Conservation (phyloP, 495 filamentous ascomycete species). For the Hypoxylon crocopeplum region DNA sequence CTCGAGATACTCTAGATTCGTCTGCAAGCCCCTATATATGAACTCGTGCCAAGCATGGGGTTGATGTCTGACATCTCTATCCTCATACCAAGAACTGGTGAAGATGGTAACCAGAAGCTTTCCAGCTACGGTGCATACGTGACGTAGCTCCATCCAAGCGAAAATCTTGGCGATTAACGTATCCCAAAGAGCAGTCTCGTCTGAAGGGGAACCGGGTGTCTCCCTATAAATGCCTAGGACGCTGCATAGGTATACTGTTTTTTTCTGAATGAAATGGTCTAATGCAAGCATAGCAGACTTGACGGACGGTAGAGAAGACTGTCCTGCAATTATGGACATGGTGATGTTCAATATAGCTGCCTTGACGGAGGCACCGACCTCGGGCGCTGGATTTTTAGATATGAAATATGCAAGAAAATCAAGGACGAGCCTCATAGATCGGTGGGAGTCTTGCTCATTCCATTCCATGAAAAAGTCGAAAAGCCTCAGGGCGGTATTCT, state of each 20-base stretch:
- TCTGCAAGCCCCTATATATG: constrained; percentile 53
- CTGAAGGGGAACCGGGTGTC: constrained; percentile 35
- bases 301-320: constrained; percentile 59
- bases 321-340: constrained; percentile 56
- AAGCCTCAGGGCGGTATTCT: constrained; percentile 60
- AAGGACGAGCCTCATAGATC: constrained; percentile 77
- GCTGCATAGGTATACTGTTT: constrained; percentile 50
- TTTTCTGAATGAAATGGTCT: constrained; percentile 64
- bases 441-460: constrained; percentile 75
- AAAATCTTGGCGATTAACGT: constrained; percentile 58
- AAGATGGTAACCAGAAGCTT: constrained; percentile 68
- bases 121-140: constrained; percentile 69
- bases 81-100: constrained; percentile 42
- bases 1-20: constrained; percentile 63
- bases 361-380: constrained; percentile 45
- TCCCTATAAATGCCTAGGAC: constrained; percentile 45
- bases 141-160: constrained; percentile 65
- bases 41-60: constrained; percentile 56
- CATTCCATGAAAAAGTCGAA: constrained; percentile 76
- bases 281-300: constrained; percentile 69
- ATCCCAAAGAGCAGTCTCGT: constrained; percentile 44
- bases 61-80: constrained; percentile 42
- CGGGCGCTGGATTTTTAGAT: constrained; percentile 53
- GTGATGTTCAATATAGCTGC: constrained; percentile 49
- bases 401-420: constrained; percentile 62